A percentile compares a stretch with the other conserved stretches of the same genome.
Evolutionary conservation across 176 grass and related monocot genomes (phyloP).

Genomic region (Aegilops longissima): DNA sequence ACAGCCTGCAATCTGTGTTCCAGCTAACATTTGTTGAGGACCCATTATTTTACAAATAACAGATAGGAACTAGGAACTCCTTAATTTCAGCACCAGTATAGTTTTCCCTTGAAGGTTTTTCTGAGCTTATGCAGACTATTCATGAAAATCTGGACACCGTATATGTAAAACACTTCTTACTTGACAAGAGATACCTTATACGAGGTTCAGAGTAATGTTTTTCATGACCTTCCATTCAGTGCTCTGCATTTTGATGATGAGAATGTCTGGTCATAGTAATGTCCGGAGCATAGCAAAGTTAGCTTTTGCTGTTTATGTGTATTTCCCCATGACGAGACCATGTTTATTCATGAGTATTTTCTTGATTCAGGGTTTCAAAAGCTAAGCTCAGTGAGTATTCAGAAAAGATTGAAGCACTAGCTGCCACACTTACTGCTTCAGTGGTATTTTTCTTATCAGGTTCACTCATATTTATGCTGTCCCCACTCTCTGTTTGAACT

Average conservation of each 20-base stretch:
- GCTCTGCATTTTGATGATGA: conserved; percentile 3
- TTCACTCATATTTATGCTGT: background rate
- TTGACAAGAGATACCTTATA: background rate
- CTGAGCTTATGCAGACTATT: background rate
- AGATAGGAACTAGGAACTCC: background rate
- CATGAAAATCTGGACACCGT: background rate
- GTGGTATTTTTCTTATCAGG: background rate
- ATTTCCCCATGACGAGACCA: background rate
- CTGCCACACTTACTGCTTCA: conserved; percentile 33
- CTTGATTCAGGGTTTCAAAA: conserved; percentile 50
- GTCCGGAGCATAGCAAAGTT: background rate
- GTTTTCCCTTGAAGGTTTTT: background rate
- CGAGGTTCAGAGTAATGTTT: background rate
- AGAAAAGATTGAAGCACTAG: conserved; percentile 62
- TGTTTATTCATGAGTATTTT: background rate
- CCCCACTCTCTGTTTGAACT: background rate
- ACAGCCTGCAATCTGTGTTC: conserved; percentile 6
- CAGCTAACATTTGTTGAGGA: background rate
- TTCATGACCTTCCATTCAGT: background rate
- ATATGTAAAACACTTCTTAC: background rate
- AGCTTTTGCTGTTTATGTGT: background rate
- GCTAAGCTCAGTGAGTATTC: conserved; percentile 68
- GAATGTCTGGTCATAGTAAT: background rate
- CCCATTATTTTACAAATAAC: background rate
- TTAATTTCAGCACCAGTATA: background rate